Conservation (phyloP, 371 early-diverging fungal genomes). For the Batkoa obscura region DNA sequence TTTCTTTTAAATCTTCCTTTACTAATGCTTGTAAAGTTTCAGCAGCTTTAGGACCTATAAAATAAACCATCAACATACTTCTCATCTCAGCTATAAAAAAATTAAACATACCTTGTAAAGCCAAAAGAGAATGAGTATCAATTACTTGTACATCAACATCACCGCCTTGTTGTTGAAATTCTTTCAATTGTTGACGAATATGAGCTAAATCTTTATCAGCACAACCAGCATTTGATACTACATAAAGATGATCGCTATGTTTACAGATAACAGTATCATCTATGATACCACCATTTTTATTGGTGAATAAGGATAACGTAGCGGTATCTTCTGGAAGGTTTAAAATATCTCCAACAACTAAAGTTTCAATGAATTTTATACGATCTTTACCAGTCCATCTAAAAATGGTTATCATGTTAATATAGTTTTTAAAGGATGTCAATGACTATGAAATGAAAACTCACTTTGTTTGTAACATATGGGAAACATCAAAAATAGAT, state of each 20-base stretch:
- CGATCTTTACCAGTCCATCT: slow-evolving; percentile 78
- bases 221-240: slow-evolving; percentile 95
- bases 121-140: slow-evolving; percentile 68
- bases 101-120: slow-evolving; percentile 55
- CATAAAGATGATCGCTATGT: slow-evolving; percentile 58
- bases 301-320: slow-evolving; percentile 83
- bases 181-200: slow-evolving; percentile 48
- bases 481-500: slow-evolving; percentile 93
- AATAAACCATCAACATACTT: too few species aligned
- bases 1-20: slow-evolving; percentile 30
- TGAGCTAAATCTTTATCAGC: slow-evolving; percentile 90
- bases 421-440: background rate
- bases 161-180: slow-evolving; percentile 55
- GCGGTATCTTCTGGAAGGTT: slow-evolving; percentile 58
- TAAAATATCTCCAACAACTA: slow-evolving; percentile 74
- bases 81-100: background rate
- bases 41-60: slow-evolving; percentile 38
- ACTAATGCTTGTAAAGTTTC: slow-evolving; percentile 29
- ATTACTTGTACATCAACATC: slow-evolving; percentile 71
- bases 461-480: slow-evolving; percentile 92
- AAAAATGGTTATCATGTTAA: background rate
- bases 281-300: slow-evolving; percentile 89
- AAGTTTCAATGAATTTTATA: slow-evolving; percentile 64
- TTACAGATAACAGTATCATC: slow-evolving; percentile 93
- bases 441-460: background rate